Percentiles rank a stretch among this genome's conserved stretches.
Conservation (phyloP, 352 stramenopile genomes). For the Phytophthora gonapodyides region DNA sequence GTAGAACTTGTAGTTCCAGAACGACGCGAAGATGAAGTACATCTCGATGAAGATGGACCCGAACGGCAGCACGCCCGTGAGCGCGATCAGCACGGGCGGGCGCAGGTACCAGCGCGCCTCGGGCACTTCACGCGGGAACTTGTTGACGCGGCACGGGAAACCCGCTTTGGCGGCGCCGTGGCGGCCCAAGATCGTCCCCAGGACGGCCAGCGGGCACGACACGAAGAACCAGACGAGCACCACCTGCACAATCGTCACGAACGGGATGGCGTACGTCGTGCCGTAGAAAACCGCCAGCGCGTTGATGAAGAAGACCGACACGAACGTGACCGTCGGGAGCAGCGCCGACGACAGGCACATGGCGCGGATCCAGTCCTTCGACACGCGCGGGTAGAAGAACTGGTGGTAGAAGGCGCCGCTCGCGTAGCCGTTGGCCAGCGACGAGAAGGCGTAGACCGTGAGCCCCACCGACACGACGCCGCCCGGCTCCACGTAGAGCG, state of each 20-base stretch:
- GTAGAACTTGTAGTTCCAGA: slow-evolving; percentile 99
- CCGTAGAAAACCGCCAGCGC: slow-evolving; percentile 79
- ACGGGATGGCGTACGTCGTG: slow-evolving; percentile 87
- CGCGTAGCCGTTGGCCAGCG: slow-evolving; percentile 88
- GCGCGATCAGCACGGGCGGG: slow-evolving; percentile 89
- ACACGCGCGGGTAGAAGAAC: slow-evolving; percentile 92
- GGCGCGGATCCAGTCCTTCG: slow-evolving; percentile 90
- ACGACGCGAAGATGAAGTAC: slow-evolving; percentile 99
- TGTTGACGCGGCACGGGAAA: slow-evolving; percentile 95
- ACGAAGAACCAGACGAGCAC: slow-evolving; percentile 98
- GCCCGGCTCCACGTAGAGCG: slow-evolving; percentile 96
- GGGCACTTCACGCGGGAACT: slow-evolving; percentile 92
- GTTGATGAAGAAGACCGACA: slow-evolving; percentile 91
- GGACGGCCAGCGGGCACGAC: slow-evolving; percentile 94
- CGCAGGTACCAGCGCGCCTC: slow-evolving; percentile 83
- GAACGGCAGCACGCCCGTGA: slow-evolving; percentile 98
- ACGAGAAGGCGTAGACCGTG: slow-evolving; percentile 95
- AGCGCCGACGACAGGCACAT: slow-evolving; percentile 85
- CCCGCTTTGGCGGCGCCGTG: slow-evolving; percentile 90
- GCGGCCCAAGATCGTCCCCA: slow-evolving; percentile 97
- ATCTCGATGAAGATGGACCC: slow-evolving; percentile 99
- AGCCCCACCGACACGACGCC: slow-evolving; percentile 96
- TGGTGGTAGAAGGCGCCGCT: slow-evolving; percentile 91
- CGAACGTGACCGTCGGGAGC: slow-evolving; percentile 78
- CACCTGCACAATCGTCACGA: slow-evolving; percentile 89